These are phyloP conservation scores for Fusarium nygamai DNA, from an alignment of 2,329 filamentous ascomycete genomes.

Conservation along the genomic window DNA sequence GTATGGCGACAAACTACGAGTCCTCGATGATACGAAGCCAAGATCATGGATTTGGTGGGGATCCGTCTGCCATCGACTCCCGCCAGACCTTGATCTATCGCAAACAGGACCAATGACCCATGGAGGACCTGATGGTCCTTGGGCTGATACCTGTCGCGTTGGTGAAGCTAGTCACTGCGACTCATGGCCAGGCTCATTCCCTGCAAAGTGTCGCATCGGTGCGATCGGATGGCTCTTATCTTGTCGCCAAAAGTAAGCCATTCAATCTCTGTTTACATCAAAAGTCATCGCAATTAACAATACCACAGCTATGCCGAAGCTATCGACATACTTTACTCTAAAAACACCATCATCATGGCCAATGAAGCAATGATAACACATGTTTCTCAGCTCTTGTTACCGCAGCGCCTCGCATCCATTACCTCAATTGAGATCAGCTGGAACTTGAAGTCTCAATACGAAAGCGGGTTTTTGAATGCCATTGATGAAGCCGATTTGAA, in stretches of 20 bases:
- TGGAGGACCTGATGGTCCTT: background rate
- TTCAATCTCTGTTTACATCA: fast-evolving
- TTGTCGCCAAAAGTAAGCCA: background rate
- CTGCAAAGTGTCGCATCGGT: background rate
- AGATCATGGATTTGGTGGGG: background rate
- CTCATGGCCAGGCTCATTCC: background rate
- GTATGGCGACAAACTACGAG: background rate
- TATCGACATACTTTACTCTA: background rate
- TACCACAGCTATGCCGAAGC: background rate
- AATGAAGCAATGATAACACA: background rate
- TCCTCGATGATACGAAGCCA: background rate
- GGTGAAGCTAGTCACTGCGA: background rate
- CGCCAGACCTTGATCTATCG: background rate
- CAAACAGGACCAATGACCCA: background rate
- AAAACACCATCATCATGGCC: background rate
- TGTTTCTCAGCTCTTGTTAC: background rate
- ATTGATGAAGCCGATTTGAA: background rate
- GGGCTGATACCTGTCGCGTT: background rate
- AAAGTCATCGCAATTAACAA: background rate
- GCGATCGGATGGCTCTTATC: background rate
- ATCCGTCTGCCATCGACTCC: background rate
- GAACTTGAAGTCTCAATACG: background rate
- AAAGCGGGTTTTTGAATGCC: fast-evolving
- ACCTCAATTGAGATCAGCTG: background rate
- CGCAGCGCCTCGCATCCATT: background rate